Evolutionary conservation across 2,329 filamentous ascomycete genomes (phyloP).

Genomic region (Curvularia sp.): DNA sequence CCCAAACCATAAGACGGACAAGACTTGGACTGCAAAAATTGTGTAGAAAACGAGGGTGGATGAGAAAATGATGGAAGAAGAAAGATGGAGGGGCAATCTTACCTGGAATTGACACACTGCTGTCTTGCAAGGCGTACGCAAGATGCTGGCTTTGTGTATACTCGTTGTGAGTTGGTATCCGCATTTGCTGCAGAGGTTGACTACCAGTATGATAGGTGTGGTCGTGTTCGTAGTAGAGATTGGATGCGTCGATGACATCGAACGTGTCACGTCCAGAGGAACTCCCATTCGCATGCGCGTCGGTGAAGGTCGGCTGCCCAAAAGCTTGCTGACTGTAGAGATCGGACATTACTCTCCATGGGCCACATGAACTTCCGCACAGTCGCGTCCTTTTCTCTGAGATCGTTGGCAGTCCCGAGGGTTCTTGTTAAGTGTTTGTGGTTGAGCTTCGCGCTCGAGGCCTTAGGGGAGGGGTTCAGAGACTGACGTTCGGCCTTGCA

Average conservation of each 20-base stretch:
- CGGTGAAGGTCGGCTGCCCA: slow-evolving; percentile 50
- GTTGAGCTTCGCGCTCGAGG: slow-evolving; percentile 25
- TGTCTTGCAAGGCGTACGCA: slow-evolving; percentile 34
- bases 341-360: slow-evolving; percentile 51
- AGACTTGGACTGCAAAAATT: slow-evolving; percentile 8
- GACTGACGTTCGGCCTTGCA: slow-evolving; percentile 34
- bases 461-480: slow-evolving; percentile 26
- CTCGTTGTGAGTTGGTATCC: slow-evolving; percentile 24
- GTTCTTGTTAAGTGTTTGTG: slow-evolving; percentile 23
- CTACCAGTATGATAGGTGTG: slow-evolving; percentile 31
- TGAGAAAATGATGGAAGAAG: slow-evolving; percentile 9
- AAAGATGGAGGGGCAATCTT: slow-evolving; percentile 23
- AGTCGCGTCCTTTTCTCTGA: slow-evolving; percentile 16
- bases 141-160: slow-evolving; percentile 28
- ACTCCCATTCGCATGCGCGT: slow-evolving; percentile 48
- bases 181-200: slow-evolving; percentile 26
- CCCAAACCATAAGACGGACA: slow-evolving; percentile 17
- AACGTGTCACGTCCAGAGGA: slow-evolving; percentile 51
- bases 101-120: slow-evolving; percentile 32
- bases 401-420: slow-evolving; percentile 1
- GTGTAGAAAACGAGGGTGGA: slow-evolving; percentile 9
- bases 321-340: slow-evolving; percentile 41
- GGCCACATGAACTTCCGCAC: slow-evolving; percentile 30
- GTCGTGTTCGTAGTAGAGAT: slow-evolving; percentile 39
- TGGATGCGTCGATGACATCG: slow-evolving; percentile 38